These are phyloP conservation scores for Daldinia eschscholtzii DNA, from an alignment of 2,329 filamentous ascomycete genomes.

Conservation along the genomic window DNA sequence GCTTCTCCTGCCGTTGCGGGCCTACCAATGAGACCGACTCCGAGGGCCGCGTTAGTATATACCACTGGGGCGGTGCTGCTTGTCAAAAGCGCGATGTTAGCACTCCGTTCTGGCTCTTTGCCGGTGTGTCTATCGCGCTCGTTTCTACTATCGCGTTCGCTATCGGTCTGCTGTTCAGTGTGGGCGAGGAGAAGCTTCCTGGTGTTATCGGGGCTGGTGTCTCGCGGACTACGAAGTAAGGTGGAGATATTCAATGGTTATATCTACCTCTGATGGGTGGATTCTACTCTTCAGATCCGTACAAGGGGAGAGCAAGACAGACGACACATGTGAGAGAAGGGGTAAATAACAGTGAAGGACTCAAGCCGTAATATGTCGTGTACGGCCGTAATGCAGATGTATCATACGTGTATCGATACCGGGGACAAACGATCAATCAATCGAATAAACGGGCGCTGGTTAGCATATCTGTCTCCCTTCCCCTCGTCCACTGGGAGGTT, in stretches of 20 bases:
- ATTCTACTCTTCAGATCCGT: background rate
- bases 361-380: background rate
- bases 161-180: conserved; percentile 82
- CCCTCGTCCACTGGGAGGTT: conserved; percentile 1
- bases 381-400: conserved; percentile 31
- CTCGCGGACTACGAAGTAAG: conserved; percentile 69
- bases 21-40: conserved; percentile 64
- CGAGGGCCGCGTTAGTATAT: conserved; percentile 64
- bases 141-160: conserved; percentile 76
- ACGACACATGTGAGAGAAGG: background rate
- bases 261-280: conserved; percentile 2
- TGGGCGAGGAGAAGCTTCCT: conserved; percentile 89
- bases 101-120: conserved; percentile 88
- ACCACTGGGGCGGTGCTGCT: conserved; percentile 84
- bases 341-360: background rate
- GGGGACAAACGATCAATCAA: conserved; percentile 13
- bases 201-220: conserved; percentile 98
- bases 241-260: conserved; percentile 8
- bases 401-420: conserved; percentile 44
- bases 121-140: conserved; percentile 77
- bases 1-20: conserved; percentile 84
- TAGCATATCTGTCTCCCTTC: conserved; percentile 32
- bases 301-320: background rate
- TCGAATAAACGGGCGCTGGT: conserved; percentile 37
- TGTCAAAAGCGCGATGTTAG: conserved; percentile 95